Evolutionary conservation across 2,329 filamentous ascomycete genomes (phyloP), one percentile per base, ranked within the genome.

Genomic region (Xylaria sp.): DNA sequence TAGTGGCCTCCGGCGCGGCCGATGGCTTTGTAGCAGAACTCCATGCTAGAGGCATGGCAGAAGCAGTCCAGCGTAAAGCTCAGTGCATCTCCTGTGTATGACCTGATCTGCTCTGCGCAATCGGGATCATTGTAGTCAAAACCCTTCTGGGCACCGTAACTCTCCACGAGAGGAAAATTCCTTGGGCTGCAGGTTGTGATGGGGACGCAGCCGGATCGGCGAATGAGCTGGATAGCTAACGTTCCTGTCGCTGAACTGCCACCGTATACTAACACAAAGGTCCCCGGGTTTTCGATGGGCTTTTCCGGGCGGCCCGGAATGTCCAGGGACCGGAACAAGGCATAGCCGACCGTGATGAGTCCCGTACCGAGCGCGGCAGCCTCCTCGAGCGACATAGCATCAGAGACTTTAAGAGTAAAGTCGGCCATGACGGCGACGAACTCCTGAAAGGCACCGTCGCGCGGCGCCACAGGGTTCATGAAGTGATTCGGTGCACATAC

Each of bases 111-210:
- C 1, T 10, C 19, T 5, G 37, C 47, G 8, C 19, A 35, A 0
- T 1, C 6, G 1, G 46, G n/a, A 10, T 21, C 35, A 1, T 35
- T 11, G 38, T 86, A 85, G 72, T 85, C 79, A 66, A 84, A 84
- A 9, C 77, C 77, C 43, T 74, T 73, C 58, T 78, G 76, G 1
- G 82, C 82, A 19, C 84, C 84, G 10, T 81, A 73, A 3, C 68
- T 71, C 62, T 77, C 77, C 2, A 51, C 46, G 8, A 60, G 41
- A 11, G 35, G 41, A 35, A 56, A 47, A 33, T 54, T 61, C 6
- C 15, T 11, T 4, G 54, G 31, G 9, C 49, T 59, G 41, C 63
- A 66, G 7, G 54, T 63, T 8, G 54, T 21, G 9, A 60, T 40
- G 37, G 51, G 48, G 4, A 10, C 3, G 15, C 19, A 57, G 2